These are phyloP conservation scores for Podaxis carcinomalis DNA, from an alignment of 768 basidiomycete genomes.

Conservation along the genomic window DNA sequence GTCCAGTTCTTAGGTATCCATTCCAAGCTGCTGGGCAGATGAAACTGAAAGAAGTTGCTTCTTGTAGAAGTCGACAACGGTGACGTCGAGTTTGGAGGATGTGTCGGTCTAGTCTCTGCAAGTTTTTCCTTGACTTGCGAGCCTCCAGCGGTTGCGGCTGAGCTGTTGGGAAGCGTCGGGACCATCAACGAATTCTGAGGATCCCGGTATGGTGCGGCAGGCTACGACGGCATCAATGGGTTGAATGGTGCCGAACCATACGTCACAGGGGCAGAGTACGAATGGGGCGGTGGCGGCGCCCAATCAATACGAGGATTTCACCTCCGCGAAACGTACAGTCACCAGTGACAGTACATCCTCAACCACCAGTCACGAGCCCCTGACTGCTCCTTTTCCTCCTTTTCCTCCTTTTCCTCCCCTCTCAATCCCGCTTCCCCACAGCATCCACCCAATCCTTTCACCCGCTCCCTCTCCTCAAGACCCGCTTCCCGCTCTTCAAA, in stretches of 20 bases:
- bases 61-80: no score
- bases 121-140: no score
- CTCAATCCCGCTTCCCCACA: constrained; percentile 37
- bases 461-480: constrained; percentile 13
- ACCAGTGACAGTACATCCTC: not conserved
- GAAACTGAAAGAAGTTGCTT: no score
- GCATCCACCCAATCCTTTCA: constrained; percentile 17
- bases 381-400: constrained; percentile 4
- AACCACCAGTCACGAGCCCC: constrained; percentile 4
- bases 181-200: not conserved
- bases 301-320: not conserved
- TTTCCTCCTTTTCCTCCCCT: constrained; percentile 42
- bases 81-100: no score
- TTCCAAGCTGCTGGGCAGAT: no score
- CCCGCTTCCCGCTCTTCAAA: not conserved
- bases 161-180: not conserved
- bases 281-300: not conserved
- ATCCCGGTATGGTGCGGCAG: not conserved
- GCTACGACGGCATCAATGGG: not conserved
- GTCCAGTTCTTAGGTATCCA: no score
- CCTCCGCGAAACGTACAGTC: not conserved
- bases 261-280: not conserved
- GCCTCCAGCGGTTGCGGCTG: no score
- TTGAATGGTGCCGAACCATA: not conserved
- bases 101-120: no score